phyloP scores from a whole-genome alignment of 2,329 filamentous ascomycete genomes.

The Fusarium chaquense region DNA sequence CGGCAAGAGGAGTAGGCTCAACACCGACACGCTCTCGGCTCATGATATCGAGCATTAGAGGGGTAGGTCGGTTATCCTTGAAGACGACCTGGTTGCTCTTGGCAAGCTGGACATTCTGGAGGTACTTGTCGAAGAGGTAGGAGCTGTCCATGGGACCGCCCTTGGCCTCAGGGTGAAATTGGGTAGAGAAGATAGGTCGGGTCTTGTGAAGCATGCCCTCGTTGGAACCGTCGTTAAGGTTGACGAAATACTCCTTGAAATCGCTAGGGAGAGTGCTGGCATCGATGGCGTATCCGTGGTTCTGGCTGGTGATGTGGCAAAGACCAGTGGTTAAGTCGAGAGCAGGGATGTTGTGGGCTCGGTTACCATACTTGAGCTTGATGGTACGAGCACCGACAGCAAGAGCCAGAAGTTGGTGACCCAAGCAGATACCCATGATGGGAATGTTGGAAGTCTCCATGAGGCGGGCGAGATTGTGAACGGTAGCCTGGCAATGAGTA shows the following conservation, averaged over 20 bases:
- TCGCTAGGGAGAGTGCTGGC: slow-evolving; percentile 82
- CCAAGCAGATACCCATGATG: slow-evolving; percentile 97
- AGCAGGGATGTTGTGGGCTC: slow-evolving; percentile 97
- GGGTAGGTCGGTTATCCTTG: slow-evolving; percentile 88
- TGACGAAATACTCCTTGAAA: slow-evolving; percentile 98
- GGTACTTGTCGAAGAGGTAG: slow-evolving; percentile 96
- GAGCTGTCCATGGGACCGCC: slow-evolving; percentile 95
- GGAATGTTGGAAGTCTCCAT: slow-evolving; percentile 93
- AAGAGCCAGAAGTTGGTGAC: slow-evolving; percentile 94
- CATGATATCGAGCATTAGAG: slow-evolving; percentile 89
- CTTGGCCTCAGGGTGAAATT: slow-evolving; percentile 99
- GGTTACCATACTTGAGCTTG: slow-evolving; percentile 99
- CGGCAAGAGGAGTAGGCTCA: slow-evolving; percentile 70
- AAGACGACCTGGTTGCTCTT: slow-evolving; percentile 84
- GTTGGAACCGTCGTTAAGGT: slow-evolving; percentile 97
- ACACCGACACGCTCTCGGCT: slow-evolving; percentile 96
- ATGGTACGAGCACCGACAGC: slow-evolving; percentile 89
- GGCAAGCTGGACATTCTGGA: slow-evolving; percentile 89
- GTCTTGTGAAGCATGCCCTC: slow-evolving; percentile 97
- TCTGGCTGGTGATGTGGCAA: slow-evolving; percentile 98
- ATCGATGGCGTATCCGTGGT: slow-evolving; percentile 97
- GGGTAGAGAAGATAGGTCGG: slow-evolving; percentile 96
- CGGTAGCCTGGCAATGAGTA: slow-evolving; percentile 94
- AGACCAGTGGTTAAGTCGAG: slow-evolving; percentile 94
- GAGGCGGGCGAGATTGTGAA: slow-evolving; percentile 89